These are phyloP conservation scores for Gossypium raimondii DNA, from an alignment of 345 rosid species.

Conservation along the genomic window DNA sequence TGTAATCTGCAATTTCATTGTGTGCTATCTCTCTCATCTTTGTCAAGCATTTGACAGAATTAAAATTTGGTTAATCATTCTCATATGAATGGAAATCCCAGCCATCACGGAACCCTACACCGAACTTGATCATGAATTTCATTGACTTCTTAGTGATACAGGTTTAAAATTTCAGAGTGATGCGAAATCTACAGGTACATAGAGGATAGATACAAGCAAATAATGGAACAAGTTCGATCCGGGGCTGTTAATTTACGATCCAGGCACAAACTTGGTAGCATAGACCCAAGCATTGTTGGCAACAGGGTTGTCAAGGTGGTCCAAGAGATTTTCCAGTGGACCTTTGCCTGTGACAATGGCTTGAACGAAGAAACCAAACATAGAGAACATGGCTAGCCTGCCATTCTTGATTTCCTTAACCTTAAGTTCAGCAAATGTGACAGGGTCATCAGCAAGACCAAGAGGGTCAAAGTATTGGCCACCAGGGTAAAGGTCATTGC, in stretches of 20 bases:
- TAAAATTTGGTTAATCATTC: background rate
- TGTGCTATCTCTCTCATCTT: background rate
- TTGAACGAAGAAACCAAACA: constrained; percentile 98
- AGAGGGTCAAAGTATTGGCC: constrained; percentile 89
- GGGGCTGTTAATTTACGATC: constrained; percentile 35
- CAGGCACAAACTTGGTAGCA: constrained; percentile 88
- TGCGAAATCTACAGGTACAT: constrained; percentile 8
- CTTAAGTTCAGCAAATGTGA: constrained; percentile 84
- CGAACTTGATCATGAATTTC: background rate
- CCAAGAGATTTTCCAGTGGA: constrained; percentile 85
- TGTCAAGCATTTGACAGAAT: background rate
- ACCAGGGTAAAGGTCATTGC: constrained; percentile 88
- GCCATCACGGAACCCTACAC: background rate
- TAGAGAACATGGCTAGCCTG: constrained; percentile 92
- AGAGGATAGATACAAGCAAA: background rate
- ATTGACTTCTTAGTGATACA: constrained; percentile 9
- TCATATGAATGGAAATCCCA: background rate
- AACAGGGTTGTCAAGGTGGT: constrained; percentile 87
- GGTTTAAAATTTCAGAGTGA: background rate
- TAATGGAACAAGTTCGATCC: background rate
- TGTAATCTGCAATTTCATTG: background rate
- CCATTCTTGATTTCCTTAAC: constrained; percentile 98
- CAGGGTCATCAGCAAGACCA: constrained; percentile 86
- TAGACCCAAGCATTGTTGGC: constrained; percentile 98
- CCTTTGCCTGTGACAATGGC: constrained; percentile 96